phyloP scores from a whole-genome alignment of 2,329 filamentous ascomycete species.

The Diatrype stigma region DNA sequence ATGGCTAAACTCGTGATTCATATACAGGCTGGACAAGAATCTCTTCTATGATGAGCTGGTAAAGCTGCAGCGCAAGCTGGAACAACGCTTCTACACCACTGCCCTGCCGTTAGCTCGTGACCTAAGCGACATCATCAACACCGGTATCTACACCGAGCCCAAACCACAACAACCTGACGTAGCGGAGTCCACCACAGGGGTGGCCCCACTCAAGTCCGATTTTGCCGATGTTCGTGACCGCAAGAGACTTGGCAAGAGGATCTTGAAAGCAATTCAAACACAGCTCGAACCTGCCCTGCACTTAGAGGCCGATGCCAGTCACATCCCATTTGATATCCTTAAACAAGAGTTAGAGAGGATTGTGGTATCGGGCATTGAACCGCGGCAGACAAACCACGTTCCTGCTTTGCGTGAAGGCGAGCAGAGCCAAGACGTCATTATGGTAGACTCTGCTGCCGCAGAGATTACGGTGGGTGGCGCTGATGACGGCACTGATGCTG shows the following conservation, averaged over 20 bases:
- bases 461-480: constrained; percentile 42
- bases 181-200: constrained; percentile 35
- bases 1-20: constrained; percentile 31
- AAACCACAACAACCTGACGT: constrained; percentile 20
- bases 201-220: constrained; percentile 35
- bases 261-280: constrained; percentile 77
- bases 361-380: constrained; percentile 63
- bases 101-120: constrained; percentile 54
- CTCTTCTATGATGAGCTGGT: constrained; percentile 52
- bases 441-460: constrained; percentile 45
- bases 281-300: constrained; percentile 70
- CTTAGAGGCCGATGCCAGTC: constrained; percentile 77
- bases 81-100: constrained; percentile 54
- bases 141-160: constrained; percentile 45
- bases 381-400: constrained; percentile 36
- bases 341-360: constrained; percentile 70
- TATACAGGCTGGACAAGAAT: constrained; percentile 58
- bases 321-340: constrained; percentile 65
- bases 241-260: constrained; percentile 81
- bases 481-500: constrained; percentile 22
- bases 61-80: constrained; percentile 47
- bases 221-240: constrained; percentile 72
- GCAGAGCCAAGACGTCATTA: constrained; percentile 43
- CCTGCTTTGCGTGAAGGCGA: constrained; percentile 34
- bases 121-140: constrained; percentile 49